phyloP scores from a whole-genome alignment of 1,284 basidiomycete genomes.

The Waitea zeae region DNA sequence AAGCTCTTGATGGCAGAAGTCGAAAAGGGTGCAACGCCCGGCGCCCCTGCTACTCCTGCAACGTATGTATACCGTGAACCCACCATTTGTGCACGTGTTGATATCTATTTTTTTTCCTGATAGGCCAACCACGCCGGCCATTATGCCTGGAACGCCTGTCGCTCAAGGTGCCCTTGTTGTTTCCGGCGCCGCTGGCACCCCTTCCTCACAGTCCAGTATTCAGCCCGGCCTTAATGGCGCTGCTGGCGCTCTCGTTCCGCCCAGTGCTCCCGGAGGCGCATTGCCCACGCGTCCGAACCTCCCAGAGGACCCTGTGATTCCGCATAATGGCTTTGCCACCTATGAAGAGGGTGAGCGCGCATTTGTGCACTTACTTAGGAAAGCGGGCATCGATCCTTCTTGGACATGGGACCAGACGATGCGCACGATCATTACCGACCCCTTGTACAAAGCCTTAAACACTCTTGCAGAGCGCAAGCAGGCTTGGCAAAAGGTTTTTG shows the following conservation, averaged over 20 bases:
- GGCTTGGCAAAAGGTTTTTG: constrained; percentile 74
- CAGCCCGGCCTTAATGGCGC: constrained; percentile 1
- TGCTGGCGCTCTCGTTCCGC: constrained; percentile 10
- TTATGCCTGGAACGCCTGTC: background rate
- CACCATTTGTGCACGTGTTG: background rate
- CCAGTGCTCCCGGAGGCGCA: constrained; percentile 27
- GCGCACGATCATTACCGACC: constrained; percentile 95
- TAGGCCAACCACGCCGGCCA: background rate
- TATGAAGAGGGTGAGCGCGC: constrained; percentile 87
- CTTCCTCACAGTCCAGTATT: constrained; percentile 1
- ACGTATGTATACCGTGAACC: constrained; percentile 9
- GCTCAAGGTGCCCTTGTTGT: background rate
- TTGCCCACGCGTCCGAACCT: constrained; percentile 61
- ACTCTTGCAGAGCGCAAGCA: constrained; percentile 90
- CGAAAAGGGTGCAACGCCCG: constrained; percentile 45
- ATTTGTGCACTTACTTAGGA: constrained; percentile 77
- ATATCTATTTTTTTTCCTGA: background rate
- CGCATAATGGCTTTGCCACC: constrained; percentile 75
- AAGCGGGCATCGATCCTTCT: constrained; percentile 75
- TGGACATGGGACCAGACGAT: constrained; percentile 99
- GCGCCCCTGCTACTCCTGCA: constrained; percentile 13
- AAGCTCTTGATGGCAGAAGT: constrained; percentile 66
- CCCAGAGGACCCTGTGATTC: constrained; percentile 72
- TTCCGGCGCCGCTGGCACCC: background rate
- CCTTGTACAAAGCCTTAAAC: constrained; percentile 88